phyloP scores from a whole-genome alignment of 2,329 filamentous ascomycete genomes.

The Rhinocladiella mackenziei region DNA sequence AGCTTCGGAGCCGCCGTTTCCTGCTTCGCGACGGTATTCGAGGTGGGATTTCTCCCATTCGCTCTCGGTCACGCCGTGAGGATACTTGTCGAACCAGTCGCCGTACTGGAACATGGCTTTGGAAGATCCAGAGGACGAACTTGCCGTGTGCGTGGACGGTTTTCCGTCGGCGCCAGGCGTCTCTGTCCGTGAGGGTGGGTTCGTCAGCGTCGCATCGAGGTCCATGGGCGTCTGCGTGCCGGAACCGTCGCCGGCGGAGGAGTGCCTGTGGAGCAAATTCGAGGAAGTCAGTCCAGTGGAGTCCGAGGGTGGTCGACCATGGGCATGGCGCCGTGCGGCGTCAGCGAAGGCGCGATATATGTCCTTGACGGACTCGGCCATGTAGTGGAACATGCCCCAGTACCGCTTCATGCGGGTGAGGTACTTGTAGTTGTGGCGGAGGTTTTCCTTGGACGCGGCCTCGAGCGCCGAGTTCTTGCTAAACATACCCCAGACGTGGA shows the following conservation, averaged over 20 bases:
- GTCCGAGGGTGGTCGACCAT: conserved; percentile 5
- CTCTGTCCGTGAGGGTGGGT: conserved; percentile 17
- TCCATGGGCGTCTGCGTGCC: conserved; percentile 20
- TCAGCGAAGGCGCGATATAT: conserved; percentile 83
- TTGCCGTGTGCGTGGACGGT: conserved; percentile 30
- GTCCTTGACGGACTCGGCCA: conserved; percentile 86
- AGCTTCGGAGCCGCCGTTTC: conserved; percentile 68
- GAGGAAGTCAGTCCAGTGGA: not conserved
- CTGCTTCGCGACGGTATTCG: conserved; percentile 66
- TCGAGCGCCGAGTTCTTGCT: conserved; percentile 76
- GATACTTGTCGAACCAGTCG: conserved; percentile 95
- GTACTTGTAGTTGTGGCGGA: conserved; percentile 84
- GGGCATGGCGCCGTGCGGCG: conserved; percentile 47
- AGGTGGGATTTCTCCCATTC: conserved; percentile 75
- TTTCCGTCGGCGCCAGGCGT: conserved; percentile 12
- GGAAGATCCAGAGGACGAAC: conserved; percentile 5
- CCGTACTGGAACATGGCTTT: conserved; percentile 76
- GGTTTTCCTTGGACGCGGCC: conserved; percentile 72
- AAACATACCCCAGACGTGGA: conserved; percentile 91
- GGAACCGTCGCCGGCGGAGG: conserved; percentile 2
- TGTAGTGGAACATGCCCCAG: conserved; percentile 98
- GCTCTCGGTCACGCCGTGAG: conserved; percentile 78
- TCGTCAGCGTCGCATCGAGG: conserved; percentile 15
- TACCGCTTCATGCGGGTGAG: conserved; percentile 92
- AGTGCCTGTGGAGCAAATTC: conserved; percentile 8